Base-by-base conservation (phyloP, 116 monocot species). In the Papilionanthe hybrid region DNA sequence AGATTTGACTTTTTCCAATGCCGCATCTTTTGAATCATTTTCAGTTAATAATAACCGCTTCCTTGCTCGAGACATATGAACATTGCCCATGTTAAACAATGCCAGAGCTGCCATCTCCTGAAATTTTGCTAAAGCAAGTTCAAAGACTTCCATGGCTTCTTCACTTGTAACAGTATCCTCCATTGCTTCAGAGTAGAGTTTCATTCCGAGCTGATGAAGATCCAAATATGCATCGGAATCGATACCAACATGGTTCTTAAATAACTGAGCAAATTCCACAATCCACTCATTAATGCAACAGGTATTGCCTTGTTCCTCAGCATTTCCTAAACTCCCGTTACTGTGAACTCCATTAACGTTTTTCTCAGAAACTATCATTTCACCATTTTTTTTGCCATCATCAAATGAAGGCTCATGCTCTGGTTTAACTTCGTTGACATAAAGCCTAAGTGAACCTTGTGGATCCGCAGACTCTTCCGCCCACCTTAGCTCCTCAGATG, bases 61-160 rank as follows among this genome's bases (percentile, higher is more conserved):
- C 72, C 87, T 86, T 56, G 91, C 93, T 75, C 91, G 90, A 48
- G 88, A 91, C 91, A 93, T 86, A 72, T 89, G 93, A 56, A 93
- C 79, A 77, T 93, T 93, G 25, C 93, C 93, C 89, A 86, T 89
- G 72, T 93, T 93, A 82, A 93, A 93, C 77, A 93, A 83, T 12
- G 93, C 89, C 48, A 93, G 55, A 72, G 91, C 91, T 44, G 86
- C 83, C 93, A 91, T 89, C 66, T 91, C 93, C 78, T 87, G 87
- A 77, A 89, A 93, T 66, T 87, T 93, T n/a, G 58, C 57, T 57
- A 82, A 81, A n/a, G 87, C 87, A 56, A 84, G 9, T 22, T 89
- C 86, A 83, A 93, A 93, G 25, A 93, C 78, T 63, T 87, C 89
- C 72, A 89, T 91, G 12, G 91, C 91, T 77, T 91, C 93, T 83